These are phyloP conservation scores for Botryotinia globosa DNA, from an alignment of 2,329 filamentous ascomycete genomes.

Conservation along the genomic window DNA sequence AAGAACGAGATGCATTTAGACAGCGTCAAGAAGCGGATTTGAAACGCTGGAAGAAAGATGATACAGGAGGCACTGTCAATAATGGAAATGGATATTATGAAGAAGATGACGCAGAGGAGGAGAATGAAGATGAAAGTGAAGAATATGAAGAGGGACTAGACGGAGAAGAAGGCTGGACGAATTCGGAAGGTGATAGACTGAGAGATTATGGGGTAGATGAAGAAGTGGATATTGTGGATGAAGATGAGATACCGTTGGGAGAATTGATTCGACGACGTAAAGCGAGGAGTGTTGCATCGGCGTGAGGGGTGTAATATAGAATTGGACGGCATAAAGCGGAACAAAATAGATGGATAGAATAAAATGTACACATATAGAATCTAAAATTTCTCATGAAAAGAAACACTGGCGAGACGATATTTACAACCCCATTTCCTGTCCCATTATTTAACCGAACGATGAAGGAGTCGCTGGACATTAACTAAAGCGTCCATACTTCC, in stretches of 20 bases:
- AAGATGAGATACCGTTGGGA: slow-evolving; percentile 66
- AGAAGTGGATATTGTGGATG: slow-evolving; percentile 58
- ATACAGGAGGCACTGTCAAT: neutral
- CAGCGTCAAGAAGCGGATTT: slow-evolving; percentile 50
- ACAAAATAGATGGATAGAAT: neutral
- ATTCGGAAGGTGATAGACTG: slow-evolving; percentile 70
- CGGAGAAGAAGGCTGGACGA: slow-evolving; percentile 64
- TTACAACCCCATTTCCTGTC: neutral
- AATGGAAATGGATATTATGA: slow-evolving; percentile 23
- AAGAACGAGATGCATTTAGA: slow-evolving; percentile 48
- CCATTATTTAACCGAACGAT: neutral
- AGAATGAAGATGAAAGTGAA: slow-evolving; percentile 30
- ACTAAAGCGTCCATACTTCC: neutral
- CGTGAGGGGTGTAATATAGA: neutral
- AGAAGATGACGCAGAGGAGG: slow-evolving; percentile 29
- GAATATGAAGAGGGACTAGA: slow-evolving; percentile 40
- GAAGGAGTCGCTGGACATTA: neutral
- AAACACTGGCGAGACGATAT: neutral
- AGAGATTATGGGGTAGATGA: slow-evolving; percentile 79
- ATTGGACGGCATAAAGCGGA: neutral
- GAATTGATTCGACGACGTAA: slow-evolving; percentile 61
- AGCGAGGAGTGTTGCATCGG: slow-evolving; percentile 11
- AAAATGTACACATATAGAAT: neutral
- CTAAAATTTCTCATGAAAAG: neutral
- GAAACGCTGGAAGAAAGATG: slow-evolving; percentile 38